Evolutionary conservation across 306 rosid genomes (phyloP).

Genomic region (Inga leiocalycina): DNA sequence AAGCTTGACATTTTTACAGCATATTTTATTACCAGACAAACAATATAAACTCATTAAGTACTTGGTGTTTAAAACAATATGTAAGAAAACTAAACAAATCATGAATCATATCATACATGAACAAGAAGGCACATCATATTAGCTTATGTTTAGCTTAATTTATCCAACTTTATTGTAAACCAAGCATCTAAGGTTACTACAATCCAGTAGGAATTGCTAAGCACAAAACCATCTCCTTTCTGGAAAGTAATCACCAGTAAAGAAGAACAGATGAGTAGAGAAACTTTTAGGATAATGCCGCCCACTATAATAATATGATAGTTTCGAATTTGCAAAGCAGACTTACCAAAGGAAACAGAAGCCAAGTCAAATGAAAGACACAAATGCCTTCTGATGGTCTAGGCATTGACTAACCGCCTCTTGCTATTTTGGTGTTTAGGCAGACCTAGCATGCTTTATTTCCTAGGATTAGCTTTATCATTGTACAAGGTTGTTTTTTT

Average conservation of each 20-base stretch:
- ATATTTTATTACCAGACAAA: background rate
- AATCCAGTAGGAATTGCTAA: background rate
- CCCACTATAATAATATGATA: background rate
- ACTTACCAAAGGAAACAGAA: too few species aligned
- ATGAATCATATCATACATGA: background rate
- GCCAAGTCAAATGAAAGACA: too few species aligned
- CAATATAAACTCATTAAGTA: background rate
- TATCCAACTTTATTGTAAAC: background rate
- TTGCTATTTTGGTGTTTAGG: too few species aligned
- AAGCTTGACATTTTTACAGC: background rate
- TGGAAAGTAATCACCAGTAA: background rate
- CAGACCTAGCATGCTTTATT: too few species aligned
- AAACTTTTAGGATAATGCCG: background rate
- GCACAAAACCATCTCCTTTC: background rate
- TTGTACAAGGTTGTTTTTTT: too few species aligned
- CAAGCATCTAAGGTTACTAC: background rate
- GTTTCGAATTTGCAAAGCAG: too few species aligned
- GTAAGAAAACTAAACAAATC: background rate
- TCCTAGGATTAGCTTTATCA: too few species aligned
- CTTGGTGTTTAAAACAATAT: background rate
- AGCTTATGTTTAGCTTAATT: background rate
- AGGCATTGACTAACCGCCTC: too few species aligned
- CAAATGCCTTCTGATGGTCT: too few species aligned
- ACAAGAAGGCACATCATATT: background rate
- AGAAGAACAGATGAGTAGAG: background rate